A percentile compares a stretch with the other conserved stretches of the same genome.
phyloP scores from a whole-genome alignment of 306 rosid genomes.

The Gillenia trifoliata region DNA sequence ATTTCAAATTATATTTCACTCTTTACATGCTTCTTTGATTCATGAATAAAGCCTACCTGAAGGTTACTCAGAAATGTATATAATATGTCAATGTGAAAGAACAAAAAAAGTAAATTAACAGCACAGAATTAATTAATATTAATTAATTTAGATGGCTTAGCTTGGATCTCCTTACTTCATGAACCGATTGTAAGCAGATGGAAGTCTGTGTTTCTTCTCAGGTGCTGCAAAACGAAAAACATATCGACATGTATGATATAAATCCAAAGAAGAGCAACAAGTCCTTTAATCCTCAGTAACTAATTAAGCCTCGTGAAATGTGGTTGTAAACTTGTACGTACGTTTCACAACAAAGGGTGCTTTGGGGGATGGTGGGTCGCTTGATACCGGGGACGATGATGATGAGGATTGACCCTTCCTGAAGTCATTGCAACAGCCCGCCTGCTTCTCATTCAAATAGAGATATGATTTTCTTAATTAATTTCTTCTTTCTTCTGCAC shows the following conservation, averaged over 20 bases:
- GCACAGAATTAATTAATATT: background rate
- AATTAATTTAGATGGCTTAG: background rate
- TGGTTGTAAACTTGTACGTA: conserved; percentile 13
- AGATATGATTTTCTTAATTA: background rate
- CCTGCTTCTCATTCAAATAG: conserved; percentile 32
- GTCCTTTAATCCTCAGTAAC: background rate
- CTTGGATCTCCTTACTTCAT: conserved; percentile 69
- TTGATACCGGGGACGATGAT: conserved; percentile 51
- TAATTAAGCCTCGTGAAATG: background rate
- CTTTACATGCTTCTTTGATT: background rate
- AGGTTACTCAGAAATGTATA: background rate
- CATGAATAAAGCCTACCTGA: background rate
- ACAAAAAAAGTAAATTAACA: background rate
- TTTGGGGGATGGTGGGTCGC: conserved; percentile 74
- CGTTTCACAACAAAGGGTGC: conserved; percentile 94
- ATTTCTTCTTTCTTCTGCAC: background rate
- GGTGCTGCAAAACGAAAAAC: conserved; percentile 58
- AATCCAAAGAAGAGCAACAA: background rate
- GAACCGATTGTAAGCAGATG: conserved; percentile 97
- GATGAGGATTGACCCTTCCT: conserved; percentile 58
- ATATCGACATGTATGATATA: background rate
- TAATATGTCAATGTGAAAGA: background rate
- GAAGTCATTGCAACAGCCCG: conserved; percentile 48
- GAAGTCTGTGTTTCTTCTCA: conserved; percentile 95
- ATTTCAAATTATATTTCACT: background rate